A percentile compares a stretch with the other conserved stretches of the same genome.
Evolutionary conservation across 2,329 filamentous ascomycete species (phyloP).

Genomic region (Dactylellina haptotyla): DNA sequence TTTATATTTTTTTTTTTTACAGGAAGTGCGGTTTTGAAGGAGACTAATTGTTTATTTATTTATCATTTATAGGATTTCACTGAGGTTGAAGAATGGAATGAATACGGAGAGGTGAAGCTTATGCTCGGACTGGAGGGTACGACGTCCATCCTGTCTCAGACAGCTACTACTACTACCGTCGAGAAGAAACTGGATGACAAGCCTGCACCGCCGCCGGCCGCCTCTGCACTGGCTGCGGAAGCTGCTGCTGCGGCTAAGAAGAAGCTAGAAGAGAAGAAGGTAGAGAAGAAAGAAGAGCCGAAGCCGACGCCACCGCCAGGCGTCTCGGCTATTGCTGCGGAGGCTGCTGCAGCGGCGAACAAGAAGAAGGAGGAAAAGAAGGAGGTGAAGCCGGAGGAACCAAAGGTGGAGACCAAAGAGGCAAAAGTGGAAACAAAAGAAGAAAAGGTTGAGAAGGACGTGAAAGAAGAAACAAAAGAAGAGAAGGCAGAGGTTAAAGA

Average conservation of each 20-base stretch:
- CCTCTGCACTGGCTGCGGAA: background rate
- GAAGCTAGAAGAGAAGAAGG: constrained; percentile 47
- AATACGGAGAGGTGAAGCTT: constrained; percentile 92
- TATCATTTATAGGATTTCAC: constrained; percentile 76
- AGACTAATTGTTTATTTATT: constrained; percentile 5
- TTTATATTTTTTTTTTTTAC: background rate
- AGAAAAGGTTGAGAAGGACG: background rate
- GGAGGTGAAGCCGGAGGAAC: background rate
- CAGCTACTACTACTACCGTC: constrained; percentile 40
- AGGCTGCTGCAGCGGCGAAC: constrained; percentile 21
- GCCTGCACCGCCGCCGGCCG: constrained; percentile 19
- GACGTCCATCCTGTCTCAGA: constrained; percentile 65
- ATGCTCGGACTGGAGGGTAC: constrained; percentile 76
- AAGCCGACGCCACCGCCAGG: constrained; percentile 14
- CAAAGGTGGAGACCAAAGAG: too few relatives aligned
- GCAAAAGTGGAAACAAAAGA: background rate
- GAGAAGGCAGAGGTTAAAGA: background rate
- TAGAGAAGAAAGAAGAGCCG: background rate
- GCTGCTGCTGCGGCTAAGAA: constrained; percentile 46
- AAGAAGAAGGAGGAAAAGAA: constrained; percentile 30
- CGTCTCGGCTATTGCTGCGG: constrained; percentile 31
- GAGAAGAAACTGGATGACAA: constrained; percentile 52
- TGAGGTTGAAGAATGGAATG: constrained; percentile 98
- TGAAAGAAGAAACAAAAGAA: background rate
- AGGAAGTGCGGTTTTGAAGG: background rate